Conservation (phyloP, 169 alveolate species). For the Plasmodium falciparum region DNA sequence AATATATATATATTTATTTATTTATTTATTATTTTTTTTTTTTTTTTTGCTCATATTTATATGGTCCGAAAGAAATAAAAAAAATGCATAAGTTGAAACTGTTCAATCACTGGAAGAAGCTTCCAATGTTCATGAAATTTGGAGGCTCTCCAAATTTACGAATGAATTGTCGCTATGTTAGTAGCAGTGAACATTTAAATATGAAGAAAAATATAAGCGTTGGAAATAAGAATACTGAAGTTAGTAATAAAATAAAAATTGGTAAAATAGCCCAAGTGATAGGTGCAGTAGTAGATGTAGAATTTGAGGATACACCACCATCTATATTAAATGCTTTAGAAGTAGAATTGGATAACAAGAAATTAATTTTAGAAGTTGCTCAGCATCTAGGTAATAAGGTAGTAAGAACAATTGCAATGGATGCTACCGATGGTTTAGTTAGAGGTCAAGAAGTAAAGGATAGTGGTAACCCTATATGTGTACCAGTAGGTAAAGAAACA, state of each 20-base stretch:
- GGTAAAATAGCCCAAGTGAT: constrained; percentile 95
- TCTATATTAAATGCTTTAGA: constrained; percentile 95
- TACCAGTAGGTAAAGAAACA: constrained; percentile 92
- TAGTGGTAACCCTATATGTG: constrained; percentile 96
- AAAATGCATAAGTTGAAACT: constrained; percentile 19
- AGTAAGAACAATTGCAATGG: constrained; percentile 97
- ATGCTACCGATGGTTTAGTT: constrained; percentile 97
- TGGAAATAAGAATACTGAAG: neutral
- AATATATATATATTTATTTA: too few species aligned
- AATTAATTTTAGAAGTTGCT: constrained; percentile 96
- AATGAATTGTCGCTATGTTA: constrained; percentile 23
- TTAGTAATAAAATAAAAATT: neutral
- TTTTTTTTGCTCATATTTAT: too few species aligned
- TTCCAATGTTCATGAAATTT: neutral
- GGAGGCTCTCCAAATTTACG: neutral
- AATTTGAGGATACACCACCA: constrained; percentile 96
- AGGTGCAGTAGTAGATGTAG: constrained; percentile 98
- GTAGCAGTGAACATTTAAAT: constrained; percentile 21
- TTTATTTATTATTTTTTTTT: too few species aligned
- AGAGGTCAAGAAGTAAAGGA: constrained; percentile 96
- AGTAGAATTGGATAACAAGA: constrained; percentile 90
- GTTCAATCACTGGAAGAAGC: neutral
- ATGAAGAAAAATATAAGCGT: constrained; percentile 19
- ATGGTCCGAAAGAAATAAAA: too few species aligned
- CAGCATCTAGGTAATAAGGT: constrained; percentile 95